Base-by-base conservation (phyloP, 1,284 basidiomycete genomes). In the Ustilago vetiveriae region DNA sequence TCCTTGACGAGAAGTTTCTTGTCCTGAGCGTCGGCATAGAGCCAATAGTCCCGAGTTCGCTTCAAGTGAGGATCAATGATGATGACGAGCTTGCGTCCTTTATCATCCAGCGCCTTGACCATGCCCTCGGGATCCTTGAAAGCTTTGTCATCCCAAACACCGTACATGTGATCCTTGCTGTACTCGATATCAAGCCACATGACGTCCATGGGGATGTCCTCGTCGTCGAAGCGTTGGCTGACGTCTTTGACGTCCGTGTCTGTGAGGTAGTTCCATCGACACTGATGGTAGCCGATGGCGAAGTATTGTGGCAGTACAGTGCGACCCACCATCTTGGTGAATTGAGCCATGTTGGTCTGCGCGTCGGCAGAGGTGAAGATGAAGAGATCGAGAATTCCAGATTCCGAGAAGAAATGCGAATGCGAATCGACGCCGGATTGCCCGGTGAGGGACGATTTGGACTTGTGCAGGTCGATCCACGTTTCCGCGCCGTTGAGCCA, bases 41-140 rank as follows among this genome's bases (percentile, higher is more conserved):
- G 90, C 4, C 92, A 91, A 81, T 94, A 95, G 56, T 88, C 84
- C 13, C 87, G 84, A 0, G 87, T 86, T 35, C 91, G 90, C 84
- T 98, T 98, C 78, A 98, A 84, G 83, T 98, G 96, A 32, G 96
- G 96, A 80, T 99, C 96, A 44, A 98, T 85, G 75, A 99, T 98
- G 42, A 94, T 90, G 35, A 98, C 94, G 88, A 98, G 95, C 92
- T 96, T 96, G 63, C 95, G 88, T 26, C 89, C 92, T 57, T 88
- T 85, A 35, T 88, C 90, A 50, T 91, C 92, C 4, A 98, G 90
- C 46, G 92, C 90, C 47, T 91, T 88, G 57, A 90, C 88, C 96
- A 99, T 98, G 42, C 90, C 88, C 24, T 92, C 89, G 0, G 96
- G 95, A 79, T 96, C 90, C 9, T 94, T 92, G 88, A 98, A 98